phyloP scores from a whole-genome alignment of 192 early-diverging fungal genomes.

The Backusella psychrophila region DNA sequence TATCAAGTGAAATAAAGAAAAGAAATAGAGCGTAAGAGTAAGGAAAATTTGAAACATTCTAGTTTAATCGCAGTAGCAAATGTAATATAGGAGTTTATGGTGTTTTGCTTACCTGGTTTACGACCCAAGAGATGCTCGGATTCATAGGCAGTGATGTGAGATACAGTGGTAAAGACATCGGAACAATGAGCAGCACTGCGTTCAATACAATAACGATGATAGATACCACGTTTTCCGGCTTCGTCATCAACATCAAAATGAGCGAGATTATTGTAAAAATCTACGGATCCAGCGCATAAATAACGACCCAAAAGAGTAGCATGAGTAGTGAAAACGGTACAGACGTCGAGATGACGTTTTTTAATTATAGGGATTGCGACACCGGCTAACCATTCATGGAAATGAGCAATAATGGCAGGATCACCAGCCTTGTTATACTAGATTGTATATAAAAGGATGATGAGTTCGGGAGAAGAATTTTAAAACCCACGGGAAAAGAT shows the following conservation, averaged over 20 bases:
- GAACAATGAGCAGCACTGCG: slow-evolving; percentile 91
- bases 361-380: slow-evolving; percentile 86
- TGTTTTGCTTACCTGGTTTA: slow-evolving; percentile 69
- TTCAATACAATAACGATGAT: slow-evolving; percentile 96
- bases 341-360: slow-evolving; percentile 83
- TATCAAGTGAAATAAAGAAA: not conserved
- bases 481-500: slow-evolving; percentile 5
- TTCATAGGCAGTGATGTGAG: slow-evolving; percentile 96
- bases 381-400: slow-evolving; percentile 97
- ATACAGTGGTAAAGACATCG: slow-evolving; percentile 96
- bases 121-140: slow-evolving; percentile 90
- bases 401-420: slow-evolving; percentile 87
- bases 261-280: slow-evolving; percentile 95
- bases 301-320: slow-evolving; percentile 95
- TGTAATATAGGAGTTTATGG: not conserved
- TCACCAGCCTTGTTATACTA: slow-evolving; percentile 44
- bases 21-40: not conserved
- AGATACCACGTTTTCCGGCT: slow-evolving; percentile 95
- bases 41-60: not conserved
- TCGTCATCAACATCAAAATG: slow-evolving; percentile 96
- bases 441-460: not conserved
- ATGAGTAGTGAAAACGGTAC: slow-evolving; percentile 96
- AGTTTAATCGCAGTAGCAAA: not conserved
- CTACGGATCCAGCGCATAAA: slow-evolving; percentile 91
- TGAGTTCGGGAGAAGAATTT: not conserved